Conservation (phyloP, 192 early-diverging fungal genomes). For the Pilaira anomala region DNA sequence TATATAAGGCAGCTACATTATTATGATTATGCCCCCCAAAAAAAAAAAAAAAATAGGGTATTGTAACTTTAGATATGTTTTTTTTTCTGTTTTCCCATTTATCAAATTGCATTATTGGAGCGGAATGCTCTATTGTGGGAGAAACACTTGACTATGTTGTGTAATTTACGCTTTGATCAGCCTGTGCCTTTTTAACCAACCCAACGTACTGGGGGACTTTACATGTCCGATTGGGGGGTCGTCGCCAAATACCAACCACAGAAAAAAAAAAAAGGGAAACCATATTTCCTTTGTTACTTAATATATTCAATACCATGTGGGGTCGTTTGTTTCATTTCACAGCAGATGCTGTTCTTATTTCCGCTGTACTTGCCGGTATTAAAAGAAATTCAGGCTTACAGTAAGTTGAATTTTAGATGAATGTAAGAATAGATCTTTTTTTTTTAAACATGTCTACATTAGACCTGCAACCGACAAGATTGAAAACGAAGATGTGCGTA, state of each 20-base stretch:
- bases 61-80: too few species aligned
- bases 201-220: too few species aligned
- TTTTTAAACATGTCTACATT: not conserved
- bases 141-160: too few species aligned
- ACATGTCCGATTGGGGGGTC: too few species aligned
- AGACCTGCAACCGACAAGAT: conserved; percentile 54
- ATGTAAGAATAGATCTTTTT: not conserved
- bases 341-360: conserved; percentile 57
- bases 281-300: not conserved
- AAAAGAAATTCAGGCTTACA: conserved; percentile 53
- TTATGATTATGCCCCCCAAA: too few species aligned
- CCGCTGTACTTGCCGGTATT: conserved; percentile 60
- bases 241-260: not conserved
- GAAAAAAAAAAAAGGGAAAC: not conserved
- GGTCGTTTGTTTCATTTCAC: conserved; percentile 53
- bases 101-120: too few species aligned
- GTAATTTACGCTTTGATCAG: too few species aligned
- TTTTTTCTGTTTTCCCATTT: too few species aligned
- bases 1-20: too few species aligned
- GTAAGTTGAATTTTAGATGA: conserved; percentile 21
- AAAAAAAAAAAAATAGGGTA: too few species aligned
- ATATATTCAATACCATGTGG: conserved; percentile 32
- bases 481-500: conserved; percentile 51
- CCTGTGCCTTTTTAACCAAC: too few species aligned
- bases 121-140: too few species aligned